Evolutionary conservation across 208 protist species (phyloP), one percentile per base, ranked within the genome.

Genomic region (Crithidia brevicula): DNA sequence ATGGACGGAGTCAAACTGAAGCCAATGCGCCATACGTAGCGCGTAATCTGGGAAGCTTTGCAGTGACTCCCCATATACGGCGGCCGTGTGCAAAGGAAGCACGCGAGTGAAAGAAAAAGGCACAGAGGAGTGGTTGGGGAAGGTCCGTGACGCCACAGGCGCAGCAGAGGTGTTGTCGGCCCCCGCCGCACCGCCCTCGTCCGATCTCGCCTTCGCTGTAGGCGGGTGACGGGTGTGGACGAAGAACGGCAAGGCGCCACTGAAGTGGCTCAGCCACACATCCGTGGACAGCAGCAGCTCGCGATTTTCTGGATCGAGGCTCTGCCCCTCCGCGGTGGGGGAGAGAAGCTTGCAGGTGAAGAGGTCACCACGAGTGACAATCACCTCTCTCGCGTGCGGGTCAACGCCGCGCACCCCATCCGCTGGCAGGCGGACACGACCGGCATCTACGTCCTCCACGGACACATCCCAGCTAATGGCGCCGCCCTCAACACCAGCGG

Each of bases 1-100:
- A 16, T 62, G 59, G 27, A 77, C 57, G 15, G 45, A n/a, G 40
- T 77, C 71, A 40, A 70, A 77, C 63, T 77, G 71, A 0, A 45
- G 33, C 54, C 63, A 64, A 49, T 62, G 67, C 9, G 52, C 30
- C 16, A 27, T 16, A 1, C 52, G 52, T 22, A 66, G 10, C 18
- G 57, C 56, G 38, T 71, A 69, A 18, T 40, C 31, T 1, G 71
- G 33, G 13, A 70, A 60, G 16, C 49, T 51, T 47, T 70, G 52
- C 6, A 70, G 31, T 3, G 53, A 58, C 63, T 77, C 71, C 0
- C 63, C 71, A 15, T 64, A 66, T 3, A 67, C 43, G 4, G 31
- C 33, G 25, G 38, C 46, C 6, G 63, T 77, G 61, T 77, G 61
- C 34, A 69, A 38, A 4, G 71, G 69, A 30, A 74, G 1, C 10